A percentile compares a stretch with the other conserved stretches of the same genome.
Evolutionary conservation across 495 filamentous ascomycete species (phyloP).

Genomic region (Penicillium paradoxum): DNA sequence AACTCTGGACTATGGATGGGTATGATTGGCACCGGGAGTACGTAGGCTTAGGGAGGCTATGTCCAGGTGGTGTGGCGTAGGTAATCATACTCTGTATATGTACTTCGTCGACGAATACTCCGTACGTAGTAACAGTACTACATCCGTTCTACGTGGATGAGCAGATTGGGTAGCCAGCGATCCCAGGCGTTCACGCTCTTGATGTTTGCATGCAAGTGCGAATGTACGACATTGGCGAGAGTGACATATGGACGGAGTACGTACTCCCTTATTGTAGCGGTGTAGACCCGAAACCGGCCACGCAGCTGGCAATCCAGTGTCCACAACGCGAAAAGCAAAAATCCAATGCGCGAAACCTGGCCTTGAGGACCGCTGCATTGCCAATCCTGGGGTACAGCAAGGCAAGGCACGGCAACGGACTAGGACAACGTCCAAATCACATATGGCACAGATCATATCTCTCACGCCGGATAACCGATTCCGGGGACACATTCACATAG

Average conservation of each 20-base stretch:
- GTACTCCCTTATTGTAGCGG: too few species aligned
- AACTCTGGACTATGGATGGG: not conserved
- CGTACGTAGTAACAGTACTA: too few species aligned
- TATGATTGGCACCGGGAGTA: not conserved
- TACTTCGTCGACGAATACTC: too few species aligned
- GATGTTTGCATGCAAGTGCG: too few species aligned
- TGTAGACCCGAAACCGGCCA: constrained; percentile 3
- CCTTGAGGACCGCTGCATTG: constrained; percentile 14
- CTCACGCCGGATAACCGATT: not conserved
- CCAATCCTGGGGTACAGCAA: constrained; percentile 11
- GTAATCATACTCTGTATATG: too few species aligned
- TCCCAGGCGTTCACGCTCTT: too few species aligned
- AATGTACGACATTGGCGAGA: too few species aligned
- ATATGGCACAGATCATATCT: constrained; percentile 1
- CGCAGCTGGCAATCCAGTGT: not conserved
- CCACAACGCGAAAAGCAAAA: not conserved
- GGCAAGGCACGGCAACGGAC: not conserved
- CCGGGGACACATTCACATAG: not conserved
- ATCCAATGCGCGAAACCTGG: not conserved
- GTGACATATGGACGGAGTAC: too few species aligned
- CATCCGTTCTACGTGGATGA: too few species aligned
- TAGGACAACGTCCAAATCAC: not conserved
- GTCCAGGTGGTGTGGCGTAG: constrained; percentile 1
- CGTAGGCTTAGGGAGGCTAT: not conserved
- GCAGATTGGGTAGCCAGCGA: too few species aligned